Base-by-base conservation (phyloP, 768 basidiomycete genomes). In the Sarcodon aspratus region DNA sequence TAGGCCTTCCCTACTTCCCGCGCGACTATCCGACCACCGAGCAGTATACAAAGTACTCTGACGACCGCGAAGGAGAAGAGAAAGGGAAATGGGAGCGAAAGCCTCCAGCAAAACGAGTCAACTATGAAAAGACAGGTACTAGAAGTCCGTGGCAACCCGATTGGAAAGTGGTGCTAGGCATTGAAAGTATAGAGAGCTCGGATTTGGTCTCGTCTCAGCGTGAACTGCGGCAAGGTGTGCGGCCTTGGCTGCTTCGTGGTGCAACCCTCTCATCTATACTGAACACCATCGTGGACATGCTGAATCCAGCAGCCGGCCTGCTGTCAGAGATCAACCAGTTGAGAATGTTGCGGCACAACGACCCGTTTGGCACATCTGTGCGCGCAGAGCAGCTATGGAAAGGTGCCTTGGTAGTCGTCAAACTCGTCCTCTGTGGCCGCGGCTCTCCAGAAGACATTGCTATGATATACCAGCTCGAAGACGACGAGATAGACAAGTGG, bases 61-160 rank as follows among this genome's bases (percentile, higher is more conserved):
- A 62, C 2, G 83, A 69, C 27, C 60, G 58, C 2, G 69, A 77
- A 52, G 85, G 85, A 37, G 68, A 67, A 37, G 71, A 61, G 21
- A 42, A 27, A 13, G 15, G 13, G 8, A 66, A 66, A 13, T 97
- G 92, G 92, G 75, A 77, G 45, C 67, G 82, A 49, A 88, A 82
- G 47, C 94, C 95, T 12, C 84, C 87, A 7, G 93, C 89, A 6
- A 99, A 97, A 66, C 73, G 89, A 49, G 70, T 77, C 7, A 88
- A 85, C 55, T 92, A 73, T 52, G 69, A 66, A 15, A 80, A 76
- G 52, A 56, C 90, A 38, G 80, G 76, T 5, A 82, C 78, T 0
- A 61, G 69, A 48, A 82, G 77, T 59, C 85, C 90, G 1, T 97
- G 84, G 82, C 66, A 65, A 44, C 74, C 85, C 2, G 81, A 91